These are phyloP conservation scores for Buddleja alternifolia DNA, from an alignment of 257 asterid genomes.

Conservation along the genomic window DNA sequence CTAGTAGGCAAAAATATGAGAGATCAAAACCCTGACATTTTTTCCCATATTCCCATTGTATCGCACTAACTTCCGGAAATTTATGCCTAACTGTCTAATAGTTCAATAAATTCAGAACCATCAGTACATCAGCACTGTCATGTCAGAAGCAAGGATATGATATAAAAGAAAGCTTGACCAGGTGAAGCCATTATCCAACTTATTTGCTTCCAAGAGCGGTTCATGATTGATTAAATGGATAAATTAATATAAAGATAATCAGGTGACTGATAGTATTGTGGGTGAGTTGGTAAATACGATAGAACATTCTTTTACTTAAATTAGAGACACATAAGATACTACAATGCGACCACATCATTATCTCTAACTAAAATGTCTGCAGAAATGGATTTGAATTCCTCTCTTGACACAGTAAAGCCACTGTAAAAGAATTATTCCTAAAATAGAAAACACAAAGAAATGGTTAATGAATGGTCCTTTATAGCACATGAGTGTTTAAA, in stretches of 20 bases:
- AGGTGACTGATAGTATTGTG: background rate
- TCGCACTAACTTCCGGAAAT: background rate
- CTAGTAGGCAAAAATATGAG: too few species aligned
- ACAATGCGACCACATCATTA: background rate
- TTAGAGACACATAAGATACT: background rate
- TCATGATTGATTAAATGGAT: background rate
- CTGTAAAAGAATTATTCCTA: background rate
- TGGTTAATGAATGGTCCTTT: background rate
- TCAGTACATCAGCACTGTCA: background rate
- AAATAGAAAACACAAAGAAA: constrained; percentile 6
- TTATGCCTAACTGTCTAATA: background rate
- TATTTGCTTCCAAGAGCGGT: background rate
- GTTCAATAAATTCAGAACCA: background rate
- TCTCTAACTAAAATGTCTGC: background rate
- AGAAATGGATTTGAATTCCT: background rate
- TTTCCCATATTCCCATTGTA: background rate
- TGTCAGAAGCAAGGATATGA: background rate
- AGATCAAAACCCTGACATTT: background rate
- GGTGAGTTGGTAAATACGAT: background rate
- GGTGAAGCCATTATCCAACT: background rate
- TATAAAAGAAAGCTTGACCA: background rate
- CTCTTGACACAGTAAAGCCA: background rate
- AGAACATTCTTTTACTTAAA: background rate
- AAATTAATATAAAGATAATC: background rate
- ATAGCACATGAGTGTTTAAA: too few species aligned